These are phyloP conservation scores for Mediolabrus comicus DNA, from an alignment of 108 stramenopile genomes.

Conservation along the genomic window DNA sequence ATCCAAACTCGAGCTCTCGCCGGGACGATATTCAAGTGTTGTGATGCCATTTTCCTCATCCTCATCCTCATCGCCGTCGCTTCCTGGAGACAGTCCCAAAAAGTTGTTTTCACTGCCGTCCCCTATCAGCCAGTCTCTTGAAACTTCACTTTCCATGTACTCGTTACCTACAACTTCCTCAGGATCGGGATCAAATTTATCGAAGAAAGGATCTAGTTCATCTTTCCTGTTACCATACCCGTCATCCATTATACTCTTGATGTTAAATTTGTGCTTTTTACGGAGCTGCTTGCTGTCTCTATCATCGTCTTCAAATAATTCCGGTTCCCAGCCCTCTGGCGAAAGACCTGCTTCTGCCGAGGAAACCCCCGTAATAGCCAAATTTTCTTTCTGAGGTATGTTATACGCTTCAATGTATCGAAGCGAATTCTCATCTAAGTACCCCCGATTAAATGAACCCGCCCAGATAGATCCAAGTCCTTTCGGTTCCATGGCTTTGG, in stretches of 20 bases:
- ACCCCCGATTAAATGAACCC: conserved; percentile 72
- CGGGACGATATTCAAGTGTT: not conserved
- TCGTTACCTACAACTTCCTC: conserved; percentile 10
- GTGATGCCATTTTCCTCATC: not conserved
- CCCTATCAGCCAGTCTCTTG: not conserved
- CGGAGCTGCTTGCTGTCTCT: conserved; percentile 34
- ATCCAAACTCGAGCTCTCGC: not conserved
- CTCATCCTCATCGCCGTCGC: not conserved
- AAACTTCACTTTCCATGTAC: not conserved
- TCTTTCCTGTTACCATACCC: conserved; percentile 33
- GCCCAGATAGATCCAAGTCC: conserved; percentile 85
- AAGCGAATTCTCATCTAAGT: conserved; percentile 71
- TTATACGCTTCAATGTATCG: conserved; percentile 61
- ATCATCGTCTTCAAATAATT: conserved; percentile 33
- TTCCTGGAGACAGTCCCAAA: not conserved
- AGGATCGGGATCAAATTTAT: conserved; percentile 22
- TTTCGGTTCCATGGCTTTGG: conserved; percentile 65
- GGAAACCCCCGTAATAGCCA: conserved; percentile 62
- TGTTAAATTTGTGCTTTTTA: conserved; percentile 40
- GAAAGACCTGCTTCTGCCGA: conserved; percentile 52
- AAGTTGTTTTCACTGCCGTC: not conserved
- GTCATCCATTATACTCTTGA: conserved; percentile 42
- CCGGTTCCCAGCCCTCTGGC: conserved; percentile 43
- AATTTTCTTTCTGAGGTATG: conserved; percentile 60
- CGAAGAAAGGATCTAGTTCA: conserved; percentile 42